Base-by-base conservation (phyloP, 2,329 filamentous ascomycete genomes). In the Emericellopsis atlantica region DNA sequence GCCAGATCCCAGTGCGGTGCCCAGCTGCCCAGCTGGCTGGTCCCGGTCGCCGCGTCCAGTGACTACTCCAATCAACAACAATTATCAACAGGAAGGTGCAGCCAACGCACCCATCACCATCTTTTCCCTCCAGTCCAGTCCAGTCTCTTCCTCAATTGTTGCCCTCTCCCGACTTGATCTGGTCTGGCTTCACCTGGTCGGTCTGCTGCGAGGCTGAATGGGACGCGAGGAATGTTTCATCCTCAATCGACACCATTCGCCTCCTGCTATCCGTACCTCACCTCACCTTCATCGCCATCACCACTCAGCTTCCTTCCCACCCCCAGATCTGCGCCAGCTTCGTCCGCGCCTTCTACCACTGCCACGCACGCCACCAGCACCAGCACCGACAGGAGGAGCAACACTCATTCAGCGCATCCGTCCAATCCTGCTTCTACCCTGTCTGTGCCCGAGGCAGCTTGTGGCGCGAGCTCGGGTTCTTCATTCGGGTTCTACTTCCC, bases 241-340 rank as follows among this genome's bases (percentile, higher is more conserved):
- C 66, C 71, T 52, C 67, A 72, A 49, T 61, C 68, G 41, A 68
- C 67, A 41, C 64, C 70, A 42, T 71, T 65, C 47, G 55, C 61
- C 48, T 57, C 63, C 49, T 66, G 64, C 51, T 61, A n/a, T n/a
- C n/a, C n/a, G n/a, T n/a, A 56, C 49, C 61, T 60, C 48, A 46
- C 47, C 22, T 35, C 49, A 14, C 50, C 40, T 22, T 42, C 23
- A 12, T 31, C 38, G 29, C 36, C 46, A 36, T 40, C 45, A 21
- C 12, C 12, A 29, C 26, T 29, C 26, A 29, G 12, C 26, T 38
- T 31, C 9, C 21, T 26, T 26, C 24, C 23, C 36, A 29, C 8
- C 29, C 33, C 4, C 26, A 37, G 48, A 45, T 32, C 45, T 45
- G 21, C 44, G 41, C 33, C 44, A 44, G 26, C 38, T 37, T 43